Evolutionary conservation across 2,329 filamentous ascomycete species (phyloP).

Genomic region (Ascochyta pisi): DNA sequence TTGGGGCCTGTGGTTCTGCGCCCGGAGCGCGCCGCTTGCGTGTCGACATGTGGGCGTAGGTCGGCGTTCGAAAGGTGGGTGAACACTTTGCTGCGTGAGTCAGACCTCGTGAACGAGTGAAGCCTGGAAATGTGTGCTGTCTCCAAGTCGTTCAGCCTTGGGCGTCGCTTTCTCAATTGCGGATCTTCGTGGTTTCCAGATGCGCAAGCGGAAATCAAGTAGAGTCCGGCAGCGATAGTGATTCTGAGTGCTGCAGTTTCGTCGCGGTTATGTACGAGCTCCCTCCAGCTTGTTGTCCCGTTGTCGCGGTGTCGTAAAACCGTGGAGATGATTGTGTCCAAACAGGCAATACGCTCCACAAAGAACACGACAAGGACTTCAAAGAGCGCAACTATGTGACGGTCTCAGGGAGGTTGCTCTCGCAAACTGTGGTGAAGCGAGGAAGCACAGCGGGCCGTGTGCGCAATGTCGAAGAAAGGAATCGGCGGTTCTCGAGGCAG

Average conservation of each 20-base stretch:
- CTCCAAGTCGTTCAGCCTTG: slow-evolving; percentile 7
- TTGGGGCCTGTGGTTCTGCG: slow-evolving; percentile 68
- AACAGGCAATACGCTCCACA: slow-evolving; percentile 23
- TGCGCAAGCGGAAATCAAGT: background rate
- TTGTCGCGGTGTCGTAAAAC: slow-evolving; percentile 25
- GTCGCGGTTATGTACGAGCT: slow-evolving; percentile 22
- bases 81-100: background rate
- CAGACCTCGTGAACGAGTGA: slow-evolving; percentile 9
- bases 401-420: slow-evolving; percentile 4
- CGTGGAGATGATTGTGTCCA: slow-evolving; percentile 20
- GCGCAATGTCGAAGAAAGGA: slow-evolving; percentile 5
- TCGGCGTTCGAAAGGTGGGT: background rate
- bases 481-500: slow-evolving; percentile 1
- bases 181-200: background rate
- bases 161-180: slow-evolving; percentile 3
- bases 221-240: background rate
- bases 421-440: background rate
- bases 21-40: slow-evolving; percentile 80
- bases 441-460: slow-evolving; percentile 1
- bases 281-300: slow-evolving; percentile 20
- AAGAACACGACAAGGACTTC: slow-evolving; percentile 18
- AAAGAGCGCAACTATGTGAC: slow-evolving; percentile 2
- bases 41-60: slow-evolving; percentile 35
- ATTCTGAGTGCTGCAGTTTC: background rate
- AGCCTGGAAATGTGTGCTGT: background rate